Evolutionary conservation across 495 filamentous ascomycete genomes (phyloP).

Genomic region (Penicillium paxilli): DNA sequence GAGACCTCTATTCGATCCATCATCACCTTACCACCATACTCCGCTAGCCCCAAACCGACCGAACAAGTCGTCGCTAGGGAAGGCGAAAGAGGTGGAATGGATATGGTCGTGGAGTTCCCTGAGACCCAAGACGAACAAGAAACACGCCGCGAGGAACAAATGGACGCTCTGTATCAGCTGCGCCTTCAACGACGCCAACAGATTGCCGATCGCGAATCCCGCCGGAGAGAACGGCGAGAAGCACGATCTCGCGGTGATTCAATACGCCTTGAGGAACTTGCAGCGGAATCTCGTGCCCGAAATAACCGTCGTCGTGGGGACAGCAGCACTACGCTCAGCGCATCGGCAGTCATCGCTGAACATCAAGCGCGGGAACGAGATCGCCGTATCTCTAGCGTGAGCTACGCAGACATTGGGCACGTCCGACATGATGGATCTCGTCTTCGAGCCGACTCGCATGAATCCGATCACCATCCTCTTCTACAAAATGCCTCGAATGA

Average conservation of each 20-base stretch:
- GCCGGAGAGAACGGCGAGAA: constrained; percentile 62
- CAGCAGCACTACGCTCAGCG: constrained; percentile 27
- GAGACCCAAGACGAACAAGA: constrained; percentile 77
- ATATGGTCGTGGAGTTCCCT: constrained; percentile 84
- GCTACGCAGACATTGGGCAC: constrained; percentile 82
- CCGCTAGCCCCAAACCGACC: constrained; percentile 62
- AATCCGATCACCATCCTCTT: constrained; percentile 74
- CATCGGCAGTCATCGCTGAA: constrained; percentile 52
- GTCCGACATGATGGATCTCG: constrained; percentile 87
- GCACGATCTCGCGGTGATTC: constrained; percentile 70
- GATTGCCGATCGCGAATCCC: constrained; percentile 72
- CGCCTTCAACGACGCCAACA: constrained; percentile 76
- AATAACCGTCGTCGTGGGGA: constrained; percentile 26
- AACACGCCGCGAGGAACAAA: constrained; percentile 79
- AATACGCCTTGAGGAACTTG: constrained; percentile 60
- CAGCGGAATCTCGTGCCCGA: constrained; percentile 36
- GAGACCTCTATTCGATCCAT: constrained; percentile 86
- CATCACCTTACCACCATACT: constrained; percentile 88
- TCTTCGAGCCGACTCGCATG: constrained; percentile 75
- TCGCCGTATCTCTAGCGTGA: constrained; percentile 76
- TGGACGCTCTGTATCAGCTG: constrained; percentile 90
- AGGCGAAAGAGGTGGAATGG: constrained; percentile 89
- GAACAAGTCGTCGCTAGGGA: constrained; percentile 89
- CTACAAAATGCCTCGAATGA: constrained; percentile 64
- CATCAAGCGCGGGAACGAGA: constrained; percentile 70